These are phyloP conservation scores for Coniochaeta sp. DNA, from an alignment of 2,329 filamentous ascomycete species.

Conservation along the genomic window DNA sequence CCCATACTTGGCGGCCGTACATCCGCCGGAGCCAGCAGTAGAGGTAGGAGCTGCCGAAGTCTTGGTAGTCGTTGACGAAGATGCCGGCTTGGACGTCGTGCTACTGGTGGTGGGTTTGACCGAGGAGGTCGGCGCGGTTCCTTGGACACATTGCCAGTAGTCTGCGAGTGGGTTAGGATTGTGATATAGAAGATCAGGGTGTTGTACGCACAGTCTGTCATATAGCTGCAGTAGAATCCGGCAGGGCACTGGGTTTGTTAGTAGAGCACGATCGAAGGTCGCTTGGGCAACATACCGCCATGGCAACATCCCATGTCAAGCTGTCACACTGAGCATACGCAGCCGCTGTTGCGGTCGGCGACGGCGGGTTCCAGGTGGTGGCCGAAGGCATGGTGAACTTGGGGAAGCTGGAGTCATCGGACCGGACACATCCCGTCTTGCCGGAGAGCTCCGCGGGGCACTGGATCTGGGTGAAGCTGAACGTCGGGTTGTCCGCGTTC, in stretches of 20 bases:
- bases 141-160: conserved; percentile 2
- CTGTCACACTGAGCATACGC: conserved; percentile 6
- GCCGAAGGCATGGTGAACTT: conserved; percentile 6
- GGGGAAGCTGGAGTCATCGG: conserved; percentile 9
- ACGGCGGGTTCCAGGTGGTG: conserved; percentile 4
- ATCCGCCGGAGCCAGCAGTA: conserved; percentile 1
- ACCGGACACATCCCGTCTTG: conserved; percentile 27
- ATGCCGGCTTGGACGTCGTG: conserved; percentile 2
- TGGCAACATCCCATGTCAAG: conserved; percentile 7
- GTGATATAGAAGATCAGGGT: not conserved
- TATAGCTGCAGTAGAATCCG: conserved; percentile 5
- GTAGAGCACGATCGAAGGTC: not conserved
- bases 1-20: conserved; percentile 4
- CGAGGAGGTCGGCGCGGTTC: not conserved
- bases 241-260: not conserved
- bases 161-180: not conserved
- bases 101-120: conserved; percentile 1
- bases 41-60: not conserved
- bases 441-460: conserved; percentile 36
- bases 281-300: not conserved
- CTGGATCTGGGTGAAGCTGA: conserved; percentile 37
- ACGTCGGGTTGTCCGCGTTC: conserved; percentile 38
- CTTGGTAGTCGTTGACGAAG: conserved; percentile 7
- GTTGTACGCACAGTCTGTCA: conserved; percentile 4
- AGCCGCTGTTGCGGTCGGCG: conserved; percentile 7